These are phyloP conservation scores for Picochlorum sp. DNA, from an alignment of 139 green algal species.

Conservation along the genomic window DNA sequence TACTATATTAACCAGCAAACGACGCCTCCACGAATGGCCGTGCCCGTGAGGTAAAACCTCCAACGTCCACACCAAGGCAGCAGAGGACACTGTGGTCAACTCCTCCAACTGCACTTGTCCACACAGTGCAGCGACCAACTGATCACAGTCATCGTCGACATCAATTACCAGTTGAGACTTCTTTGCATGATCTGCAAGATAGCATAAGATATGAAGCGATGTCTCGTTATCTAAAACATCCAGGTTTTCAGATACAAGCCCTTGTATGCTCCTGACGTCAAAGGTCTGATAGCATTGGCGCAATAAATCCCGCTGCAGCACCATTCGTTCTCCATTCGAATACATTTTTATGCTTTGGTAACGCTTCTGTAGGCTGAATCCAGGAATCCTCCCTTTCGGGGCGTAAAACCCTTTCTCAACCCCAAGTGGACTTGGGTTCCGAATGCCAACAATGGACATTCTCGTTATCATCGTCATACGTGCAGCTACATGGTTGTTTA, in stretches of 20 bases:
- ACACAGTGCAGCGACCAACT: background rate
- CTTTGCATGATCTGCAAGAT: conserved; percentile 11
- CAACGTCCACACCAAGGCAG: background rate
- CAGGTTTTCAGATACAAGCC: too few relatives aligned
- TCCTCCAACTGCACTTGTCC: background rate
- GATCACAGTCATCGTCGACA: background rate
- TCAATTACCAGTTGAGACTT: conserved; percentile 10
- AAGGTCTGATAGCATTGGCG: background rate
- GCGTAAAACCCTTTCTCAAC: too few relatives aligned
- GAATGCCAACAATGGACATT: too few relatives aligned
- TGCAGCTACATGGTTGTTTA: background rate
- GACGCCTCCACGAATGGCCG: background rate
- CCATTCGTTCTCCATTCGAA: background rate
- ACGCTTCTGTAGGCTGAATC: background rate
- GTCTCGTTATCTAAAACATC: too few relatives aligned
- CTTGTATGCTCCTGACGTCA: background rate
- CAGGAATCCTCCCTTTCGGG: too few relatives aligned
- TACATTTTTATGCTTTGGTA: background rate
- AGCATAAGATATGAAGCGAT: conserved; percentile 16
- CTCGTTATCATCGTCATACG: too few relatives aligned
- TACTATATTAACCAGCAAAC: background rate
- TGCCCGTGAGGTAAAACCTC: background rate
- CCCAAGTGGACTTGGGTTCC: too few relatives aligned
- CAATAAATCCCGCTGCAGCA: background rate
- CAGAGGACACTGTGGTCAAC: background rate